A percentile compares a stretch with the other conserved stretches of the same genome.
phyloP scores from a whole-genome alignment of 1,284 basidiomycete genomes.

The Hypsizygus ulmarius region DNA sequence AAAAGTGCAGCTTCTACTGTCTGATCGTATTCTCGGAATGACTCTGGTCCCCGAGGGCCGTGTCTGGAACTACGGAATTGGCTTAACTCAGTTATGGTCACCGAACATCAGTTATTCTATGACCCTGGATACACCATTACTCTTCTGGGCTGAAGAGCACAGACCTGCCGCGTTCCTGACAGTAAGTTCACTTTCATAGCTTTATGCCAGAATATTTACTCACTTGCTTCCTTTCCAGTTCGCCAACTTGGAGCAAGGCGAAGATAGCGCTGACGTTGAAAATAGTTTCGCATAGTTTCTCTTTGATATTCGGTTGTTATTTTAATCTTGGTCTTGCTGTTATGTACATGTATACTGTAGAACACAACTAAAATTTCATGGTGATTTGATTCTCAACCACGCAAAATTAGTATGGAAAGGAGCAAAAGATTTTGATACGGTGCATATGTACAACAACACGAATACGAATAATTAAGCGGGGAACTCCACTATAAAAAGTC shows the following conservation, averaged over 20 bases:
- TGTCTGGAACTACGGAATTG: conserved; percentile 93
- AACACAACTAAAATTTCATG: conserved; percentile 7
- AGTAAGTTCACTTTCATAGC: conserved; percentile 42
- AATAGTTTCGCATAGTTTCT: conserved; percentile 69
- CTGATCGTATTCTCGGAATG: conserved; percentile 91
- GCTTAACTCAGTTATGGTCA: conserved; percentile 90
- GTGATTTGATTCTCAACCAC: neutral
- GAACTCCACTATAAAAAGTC: conserved; percentile 3
- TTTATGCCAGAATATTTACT: neutral
- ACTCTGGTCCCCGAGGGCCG: conserved; percentile 88
- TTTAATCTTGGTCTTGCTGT: conserved; percentile 18
- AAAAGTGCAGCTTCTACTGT: conserved; percentile 91
- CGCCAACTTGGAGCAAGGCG: conserved; percentile 79
- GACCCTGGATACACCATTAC: conserved; percentile 85
- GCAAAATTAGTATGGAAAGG: neutral
- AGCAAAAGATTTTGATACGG: conserved; percentile 6
- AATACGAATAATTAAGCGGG: conserved; percentile 8
- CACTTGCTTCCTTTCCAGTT: conserved; percentile 49
- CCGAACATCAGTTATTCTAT: conserved; percentile 83
- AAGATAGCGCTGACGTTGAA: conserved; percentile 89
- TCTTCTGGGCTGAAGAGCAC: conserved; percentile 97
- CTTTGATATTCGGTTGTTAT: conserved; percentile 14
- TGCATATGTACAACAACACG: conserved; percentile 12
- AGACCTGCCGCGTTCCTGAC: conserved; percentile 89
- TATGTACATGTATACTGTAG: conserved; percentile 10